Conservation (phyloP, 345 rosid species). For the Sonneratia caseolaris region DNA sequence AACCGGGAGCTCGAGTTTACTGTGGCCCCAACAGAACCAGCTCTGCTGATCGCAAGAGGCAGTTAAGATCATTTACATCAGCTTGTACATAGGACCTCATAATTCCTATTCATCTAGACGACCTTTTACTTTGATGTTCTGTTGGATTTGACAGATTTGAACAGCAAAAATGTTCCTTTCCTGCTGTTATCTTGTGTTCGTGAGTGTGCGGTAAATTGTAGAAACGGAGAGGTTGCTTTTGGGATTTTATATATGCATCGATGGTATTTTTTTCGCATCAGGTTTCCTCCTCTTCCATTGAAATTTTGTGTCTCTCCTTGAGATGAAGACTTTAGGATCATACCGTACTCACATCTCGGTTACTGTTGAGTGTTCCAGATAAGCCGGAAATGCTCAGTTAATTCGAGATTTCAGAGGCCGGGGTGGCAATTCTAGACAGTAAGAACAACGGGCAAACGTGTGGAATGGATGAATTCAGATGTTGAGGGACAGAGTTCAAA, state of each 20-base stretch:
- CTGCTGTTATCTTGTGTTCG: not conserved
- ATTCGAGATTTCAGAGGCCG: not conserved
- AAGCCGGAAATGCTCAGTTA: not conserved
- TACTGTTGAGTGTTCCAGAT: not conserved
- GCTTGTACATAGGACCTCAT: constrained; percentile 1
- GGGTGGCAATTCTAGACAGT: not conserved
- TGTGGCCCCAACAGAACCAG: constrained; percentile 14
- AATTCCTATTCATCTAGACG: not conserved
- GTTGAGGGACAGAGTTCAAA: not conserved
- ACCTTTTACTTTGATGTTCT: not conserved
- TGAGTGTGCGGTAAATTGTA: not conserved
- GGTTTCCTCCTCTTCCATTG: no score
- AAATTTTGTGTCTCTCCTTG: no score
- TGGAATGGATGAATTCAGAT: not conserved
- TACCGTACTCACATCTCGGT: no score
- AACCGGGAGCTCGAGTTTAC: not conserved
- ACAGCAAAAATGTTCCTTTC: not conserved
- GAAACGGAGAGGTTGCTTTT: not conserved
- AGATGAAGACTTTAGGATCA: no score
- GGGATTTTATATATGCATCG: not conserved
- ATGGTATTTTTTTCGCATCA: not conserved
- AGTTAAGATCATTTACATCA: not conserved
- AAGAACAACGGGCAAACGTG: constrained; percentile 1
- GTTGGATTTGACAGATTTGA: not conserved
- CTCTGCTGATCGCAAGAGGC: not conserved